A percentile compares a stretch with the other conserved stretches of the same genome.
Evolutionary conservation across 1,284 basidiomycete genomes (phyloP).

Genomic region (Tilletia setariae): DNA sequence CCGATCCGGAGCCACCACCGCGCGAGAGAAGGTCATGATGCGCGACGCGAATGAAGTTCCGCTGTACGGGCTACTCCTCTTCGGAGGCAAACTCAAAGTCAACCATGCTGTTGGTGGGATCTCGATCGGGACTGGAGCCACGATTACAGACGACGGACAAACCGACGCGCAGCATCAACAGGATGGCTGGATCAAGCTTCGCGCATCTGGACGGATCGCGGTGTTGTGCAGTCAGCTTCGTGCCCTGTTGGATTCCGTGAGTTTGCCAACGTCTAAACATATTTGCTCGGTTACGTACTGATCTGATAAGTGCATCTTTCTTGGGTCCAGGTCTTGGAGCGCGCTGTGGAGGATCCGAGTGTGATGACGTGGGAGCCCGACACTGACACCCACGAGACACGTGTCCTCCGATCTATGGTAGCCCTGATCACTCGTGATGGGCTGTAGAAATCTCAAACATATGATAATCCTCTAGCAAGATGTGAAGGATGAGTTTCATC

Average conservation of each 20-base stretch:
- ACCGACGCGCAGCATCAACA: constrained; percentile 31
- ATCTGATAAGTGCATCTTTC: neutral
- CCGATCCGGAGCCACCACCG: constrained; percentile 8
- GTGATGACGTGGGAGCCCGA: constrained; percentile 41
- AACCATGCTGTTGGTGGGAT: constrained; percentile 70
- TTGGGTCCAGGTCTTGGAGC: constrained; percentile 12
- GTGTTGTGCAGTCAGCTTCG: constrained; percentile 85
- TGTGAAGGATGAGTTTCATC: too few species aligned
- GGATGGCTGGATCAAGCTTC: constrained; percentile 65
- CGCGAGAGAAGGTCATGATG: constrained; percentile 69
- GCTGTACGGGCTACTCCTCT: constrained; percentile 75
- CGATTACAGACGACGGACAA: neutral
- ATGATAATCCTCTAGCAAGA: too few species aligned
- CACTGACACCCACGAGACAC: constrained; percentile 53
- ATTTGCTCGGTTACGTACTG: too few species aligned
- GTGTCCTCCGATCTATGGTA: neutral
- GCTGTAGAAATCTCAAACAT: too few species aligned
- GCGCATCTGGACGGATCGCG: constrained; percentile 81
- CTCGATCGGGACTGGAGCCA: constrained; percentile 50
- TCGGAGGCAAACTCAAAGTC: constrained; percentile 75
- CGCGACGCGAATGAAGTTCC: constrained; percentile 87
- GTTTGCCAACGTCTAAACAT: neutral
- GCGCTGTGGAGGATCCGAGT: constrained; percentile 17
- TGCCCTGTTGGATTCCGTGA: constrained; percentile 27
- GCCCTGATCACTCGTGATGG: constrained; percentile 2